A percentile compares a stretch with the other conserved stretches of the same genome.
These are phyloP conservation scores for Metschnikowia orientalis DNA, from an alignment of 805 yeast genomes.

Conservation along the genomic window DNA sequence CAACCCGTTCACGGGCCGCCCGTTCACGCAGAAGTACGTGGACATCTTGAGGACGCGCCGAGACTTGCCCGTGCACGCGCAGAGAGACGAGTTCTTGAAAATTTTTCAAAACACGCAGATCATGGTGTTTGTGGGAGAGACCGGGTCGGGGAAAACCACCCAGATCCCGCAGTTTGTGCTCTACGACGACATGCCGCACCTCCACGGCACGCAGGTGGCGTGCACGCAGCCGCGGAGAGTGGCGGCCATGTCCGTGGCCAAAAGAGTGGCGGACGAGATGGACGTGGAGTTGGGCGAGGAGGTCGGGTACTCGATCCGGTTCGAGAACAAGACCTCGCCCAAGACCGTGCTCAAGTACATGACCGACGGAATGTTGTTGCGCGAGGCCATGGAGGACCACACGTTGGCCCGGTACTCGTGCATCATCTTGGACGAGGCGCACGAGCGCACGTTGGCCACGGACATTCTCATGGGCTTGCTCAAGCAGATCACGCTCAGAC, in stretches of 20 bases:
- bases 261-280: conserved; percentile 96
- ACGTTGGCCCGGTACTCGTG: conserved; percentile 76
- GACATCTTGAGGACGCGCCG: conserved; percentile 76
- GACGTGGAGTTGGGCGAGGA: conserved; percentile 89
- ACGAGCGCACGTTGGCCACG: conserved; percentile 94
- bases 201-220: conserved; percentile 79
- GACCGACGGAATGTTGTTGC: conserved; percentile 97
- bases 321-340: conserved; percentile 79
- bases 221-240: conserved; percentile 98
- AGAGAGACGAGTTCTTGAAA: conserved; percentile 80
- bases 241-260: conserved; percentile 98
- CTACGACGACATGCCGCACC: conserved; percentile 89
- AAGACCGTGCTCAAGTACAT: conserved; percentile 86
- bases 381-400: conserved; percentile 98
- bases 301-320: conserved; percentile 93
- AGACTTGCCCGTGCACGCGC: conserved; percentile 90
- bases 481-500: conserved; percentile 71
- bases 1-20: conserved; percentile 78
- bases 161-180: conserved; percentile 96
- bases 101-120: conserved; percentile 85
- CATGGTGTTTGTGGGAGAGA: conserved; percentile 98
- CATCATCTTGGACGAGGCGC: conserved; percentile 94
- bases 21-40: conserved; percentile 62
- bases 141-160: conserved; percentile 98
- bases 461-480: conserved; percentile 94